Base-by-base conservation (phyloP, 2,329 filamentous ascomycete species). In the Fusarium sp. region DNA sequence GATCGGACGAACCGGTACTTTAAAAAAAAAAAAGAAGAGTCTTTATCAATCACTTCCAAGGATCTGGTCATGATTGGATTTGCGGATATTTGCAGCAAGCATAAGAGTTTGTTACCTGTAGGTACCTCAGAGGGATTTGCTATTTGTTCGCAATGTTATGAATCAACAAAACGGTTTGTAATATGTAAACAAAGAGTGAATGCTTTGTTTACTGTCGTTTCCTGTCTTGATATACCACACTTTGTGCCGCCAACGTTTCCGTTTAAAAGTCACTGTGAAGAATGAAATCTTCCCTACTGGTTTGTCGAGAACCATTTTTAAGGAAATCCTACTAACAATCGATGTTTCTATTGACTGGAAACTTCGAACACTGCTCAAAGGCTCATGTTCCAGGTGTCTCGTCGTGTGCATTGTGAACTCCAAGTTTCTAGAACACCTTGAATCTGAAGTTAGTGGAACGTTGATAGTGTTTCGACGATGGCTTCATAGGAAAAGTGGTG, bases 31-130 rank as follows among this genome's bases (percentile, higher is more conserved):
- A 19, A 37, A 46, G 21, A 54, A 62, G 51, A 45, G 49, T 69
- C 53, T 59, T 69, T 70, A 70, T 65, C 67, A 68, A 69, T 70
- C 67, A 45, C 30, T 51, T 51, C 31, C 31, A 9, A 10, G 19
- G 18, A 31, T 16, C 26, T 61, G 56, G 34, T 55, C 25, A 21
- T 41, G 44, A 43, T 48, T 25, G 8, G 37, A 55, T n/a, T 37
- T 12, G 3, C 10, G 34, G 45, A 58, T 21, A 42, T 51, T 18
- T 12, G 34, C 34, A 37, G 10, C 34, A 51, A 41, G 49, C 10
- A 51, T n/a, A 51, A 26, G 34, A 28, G 31, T 12, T 51, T 51
- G 31, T 41, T 26, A 26, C 23, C 49, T 25, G 23, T n/a, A 19
- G 6, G 23, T n/a, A 16, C 9, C 31, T 26, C 13, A 51, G 12